Evolutionary conservation across 768 basidiomycete species (phyloP).

Genomic region (Calocybe indica): DNA sequence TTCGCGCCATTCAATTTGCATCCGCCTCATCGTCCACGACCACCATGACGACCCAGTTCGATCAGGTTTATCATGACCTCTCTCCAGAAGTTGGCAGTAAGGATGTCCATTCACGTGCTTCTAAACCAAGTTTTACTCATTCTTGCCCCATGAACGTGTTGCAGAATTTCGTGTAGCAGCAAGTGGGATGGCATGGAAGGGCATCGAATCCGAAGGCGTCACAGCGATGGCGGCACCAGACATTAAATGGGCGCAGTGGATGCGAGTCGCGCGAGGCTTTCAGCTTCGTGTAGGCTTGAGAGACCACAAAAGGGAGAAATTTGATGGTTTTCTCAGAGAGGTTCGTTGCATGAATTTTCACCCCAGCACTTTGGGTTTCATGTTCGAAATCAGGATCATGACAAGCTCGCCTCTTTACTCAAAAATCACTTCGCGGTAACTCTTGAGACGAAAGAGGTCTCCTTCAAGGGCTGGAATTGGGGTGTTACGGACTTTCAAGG

Average conservation of each 20-base stretch:
- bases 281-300: constrained; percentile 77
- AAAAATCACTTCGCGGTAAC: constrained; percentile 86
- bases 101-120: constrained; percentile 27
- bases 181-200: constrained; percentile 95
- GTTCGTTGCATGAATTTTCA: constrained; percentile 36
- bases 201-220: constrained; percentile 57
- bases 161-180: constrained; percentile 82
- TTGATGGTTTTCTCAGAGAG: constrained; percentile 91
- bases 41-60: constrained; percentile 76
- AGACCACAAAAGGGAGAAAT: constrained; percentile 72
- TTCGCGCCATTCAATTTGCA: constrained; percentile 22
- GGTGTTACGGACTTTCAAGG: constrained; percentile 93
- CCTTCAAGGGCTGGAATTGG: constrained; percentile 99
- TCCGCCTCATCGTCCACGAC: constrained; percentile 1
- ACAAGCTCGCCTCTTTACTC: constrained; percentile 70
- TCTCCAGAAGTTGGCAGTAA: constrained; percentile 74
- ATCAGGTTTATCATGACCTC: constrained; percentile 75
- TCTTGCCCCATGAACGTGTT: constrained; percentile 8
- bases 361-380: neutral
- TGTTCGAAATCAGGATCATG: constrained; percentile 67
- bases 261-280: constrained; percentile 87
- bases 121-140: constrained; percentile 1
- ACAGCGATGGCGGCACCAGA: constrained; percentile 61
- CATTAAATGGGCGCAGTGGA: constrained; percentile 88
- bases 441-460: constrained; percentile 80